A percentile compares a stretch with the other conserved stretches of the same genome.
Evolutionary conservation across 1,284 basidiomycete species (phyloP).

Genomic region (Sporisorium graminicola): DNA sequence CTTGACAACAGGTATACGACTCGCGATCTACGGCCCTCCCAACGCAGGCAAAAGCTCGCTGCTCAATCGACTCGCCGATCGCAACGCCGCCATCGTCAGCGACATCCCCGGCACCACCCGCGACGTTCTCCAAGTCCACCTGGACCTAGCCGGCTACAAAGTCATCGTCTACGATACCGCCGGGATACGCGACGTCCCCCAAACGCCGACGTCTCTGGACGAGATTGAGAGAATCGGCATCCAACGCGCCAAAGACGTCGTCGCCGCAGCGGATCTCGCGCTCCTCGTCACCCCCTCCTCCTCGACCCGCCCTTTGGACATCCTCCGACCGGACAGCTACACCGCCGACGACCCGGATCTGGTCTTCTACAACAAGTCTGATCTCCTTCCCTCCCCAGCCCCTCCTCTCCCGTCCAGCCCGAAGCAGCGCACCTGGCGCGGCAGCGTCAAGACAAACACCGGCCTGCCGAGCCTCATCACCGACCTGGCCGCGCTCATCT

Average conservation of each 20-base stretch:
- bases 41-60: constrained; percentile 90
- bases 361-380: constrained; percentile 81
- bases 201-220: constrained; percentile 71
- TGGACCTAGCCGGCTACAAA: constrained; percentile 84
- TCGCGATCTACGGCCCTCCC: constrained; percentile 88
- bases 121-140: constrained; percentile 82
- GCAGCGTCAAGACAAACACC: constrained; percentile 76
- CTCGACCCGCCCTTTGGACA: constrained; percentile 70
- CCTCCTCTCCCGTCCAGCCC: background rate
- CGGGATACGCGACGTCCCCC: constrained; percentile 75
- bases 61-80: constrained; percentile 83
- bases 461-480: constrained; percentile 76
- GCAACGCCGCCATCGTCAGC: constrained; percentile 89
- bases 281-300: constrained; percentile 83
- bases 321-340: constrained; percentile 73
- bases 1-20: constrained; percentile 80
- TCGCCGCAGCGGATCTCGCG: constrained; percentile 77
- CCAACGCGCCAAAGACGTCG: constrained; percentile 77
- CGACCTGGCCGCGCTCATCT: constrained; percentile 75
- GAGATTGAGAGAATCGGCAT: constrained; percentile 86
- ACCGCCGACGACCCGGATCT: constrained; percentile 66
- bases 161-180: constrained; percentile 86
- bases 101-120: constrained; percentile 86
- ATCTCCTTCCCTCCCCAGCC: constrained; percentile 71
- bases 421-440: constrained; percentile 72